phyloP scores from a whole-genome alignment of 805 yeast species.

The Saturnispora sanitii region DNA sequence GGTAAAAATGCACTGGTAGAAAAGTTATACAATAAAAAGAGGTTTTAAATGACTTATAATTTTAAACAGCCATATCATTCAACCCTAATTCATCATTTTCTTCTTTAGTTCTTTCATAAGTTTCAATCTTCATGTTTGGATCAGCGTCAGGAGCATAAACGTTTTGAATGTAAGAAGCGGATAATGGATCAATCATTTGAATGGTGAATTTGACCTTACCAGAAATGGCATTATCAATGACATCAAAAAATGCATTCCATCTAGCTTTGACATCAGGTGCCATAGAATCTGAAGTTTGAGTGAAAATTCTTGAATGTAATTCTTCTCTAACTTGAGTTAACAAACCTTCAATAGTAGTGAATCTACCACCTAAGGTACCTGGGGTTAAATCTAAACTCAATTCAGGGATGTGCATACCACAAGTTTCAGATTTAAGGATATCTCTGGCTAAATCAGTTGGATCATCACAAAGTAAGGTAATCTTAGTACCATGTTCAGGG shows the following conservation, averaged over 20 bases:
- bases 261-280: constrained; percentile 62
- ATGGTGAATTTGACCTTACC: constrained; percentile 81
- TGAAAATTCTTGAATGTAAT: constrained; percentile 72
- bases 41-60: neutral
- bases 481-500: constrained; percentile 72
- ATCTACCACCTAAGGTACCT: constrained; percentile 96
- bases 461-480: constrained; percentile 69
- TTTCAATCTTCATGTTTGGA: constrained; percentile 90
- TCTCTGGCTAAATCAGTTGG: constrained; percentile 92
- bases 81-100: constrained; percentile 92
- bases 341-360: constrained; percentile 93
- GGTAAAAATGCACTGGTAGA: no score
- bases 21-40: neutral
- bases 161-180: constrained; percentile 91
- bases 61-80: constrained; percentile 33
- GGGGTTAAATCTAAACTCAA: constrained; percentile 82
- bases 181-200: constrained; percentile 87
- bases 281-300: constrained; percentile 88
- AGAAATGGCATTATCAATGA: constrained; percentile 64
- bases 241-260: constrained; percentile 74
- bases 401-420: constrained; percentile 81
- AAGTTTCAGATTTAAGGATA: constrained; percentile 87
- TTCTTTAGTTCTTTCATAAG: constrained; percentile 77
- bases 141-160: constrained; percentile 98
- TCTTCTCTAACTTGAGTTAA: constrained; percentile 84